Evolutionary conservation across 1,139 yeast species (phyloP).

Genomic region (Yamadazyma blattariae): DNA sequence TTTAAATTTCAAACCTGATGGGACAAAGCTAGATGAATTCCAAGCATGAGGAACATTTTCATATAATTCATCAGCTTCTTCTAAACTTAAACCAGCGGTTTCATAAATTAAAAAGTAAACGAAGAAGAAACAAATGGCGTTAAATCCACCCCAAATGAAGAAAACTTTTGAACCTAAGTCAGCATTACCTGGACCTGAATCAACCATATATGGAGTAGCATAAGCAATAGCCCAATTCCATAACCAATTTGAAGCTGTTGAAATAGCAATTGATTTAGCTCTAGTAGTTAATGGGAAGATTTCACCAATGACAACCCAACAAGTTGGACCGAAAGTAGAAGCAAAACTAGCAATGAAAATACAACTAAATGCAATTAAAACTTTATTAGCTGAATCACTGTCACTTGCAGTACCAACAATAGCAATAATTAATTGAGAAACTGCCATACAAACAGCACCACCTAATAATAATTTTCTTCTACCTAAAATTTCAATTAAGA

Average conservation of each 20-base stretch:
- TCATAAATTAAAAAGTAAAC: conserved; percentile 30
- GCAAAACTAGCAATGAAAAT: conserved; percentile 67
- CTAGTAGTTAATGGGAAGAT: conserved; percentile 63
- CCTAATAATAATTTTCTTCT: conserved; percentile 32
- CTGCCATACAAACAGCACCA: conserved; percentile 64
- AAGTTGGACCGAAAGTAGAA: conserved; percentile 72
- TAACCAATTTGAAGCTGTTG: conserved; percentile 71
- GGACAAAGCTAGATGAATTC: conserved; percentile 28
- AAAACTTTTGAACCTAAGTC: conserved; percentile 63
- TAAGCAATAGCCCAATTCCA: conserved; percentile 69
- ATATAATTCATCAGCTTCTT: conserved; percentile 38
- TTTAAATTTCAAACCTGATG: conserved; percentile 30
- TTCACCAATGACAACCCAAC: conserved; percentile 72
- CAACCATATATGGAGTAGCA: conserved; percentile 67
- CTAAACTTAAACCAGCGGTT: conserved; percentile 24
- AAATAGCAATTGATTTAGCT: conserved; percentile 65
- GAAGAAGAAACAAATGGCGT: conserved; percentile 40
- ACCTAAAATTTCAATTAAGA: conserved; percentile 32
- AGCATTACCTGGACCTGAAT: conserved; percentile 58
- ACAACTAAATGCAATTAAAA: conserved; percentile 62
- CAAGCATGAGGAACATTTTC: conserved; percentile 32
- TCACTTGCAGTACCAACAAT: conserved; percentile 54
- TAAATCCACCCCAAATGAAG: conserved; percentile 63
- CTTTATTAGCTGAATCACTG: conserved; percentile 46
- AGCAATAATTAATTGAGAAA: conserved; percentile 64